Conservation (phyloP, 2,329 filamentous ascomycete genomes). For the Diaporthe sp. region DNA sequence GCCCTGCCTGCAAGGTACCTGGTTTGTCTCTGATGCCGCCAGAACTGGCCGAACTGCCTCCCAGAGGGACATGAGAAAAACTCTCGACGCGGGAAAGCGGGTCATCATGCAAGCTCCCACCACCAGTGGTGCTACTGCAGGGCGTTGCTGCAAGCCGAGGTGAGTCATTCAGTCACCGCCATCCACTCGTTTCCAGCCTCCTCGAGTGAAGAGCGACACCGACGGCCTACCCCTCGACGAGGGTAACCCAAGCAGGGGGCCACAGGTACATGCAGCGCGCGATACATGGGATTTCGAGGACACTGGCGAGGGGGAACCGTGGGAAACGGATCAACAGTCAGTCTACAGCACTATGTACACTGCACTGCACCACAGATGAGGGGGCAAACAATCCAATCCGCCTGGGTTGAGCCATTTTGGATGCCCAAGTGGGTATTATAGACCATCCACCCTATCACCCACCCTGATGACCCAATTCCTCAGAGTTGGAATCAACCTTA, state of each 20-base stretch:
- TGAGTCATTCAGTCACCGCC: slow-evolving; percentile 42
- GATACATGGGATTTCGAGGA: slow-evolving; percentile 29
- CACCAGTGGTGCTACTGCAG: slow-evolving; percentile 40
- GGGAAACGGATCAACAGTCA: slow-evolving; percentile 14
- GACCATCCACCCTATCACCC: slow-evolving; percentile 33
- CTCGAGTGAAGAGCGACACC: slow-evolving; percentile 42
- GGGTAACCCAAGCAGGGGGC: slow-evolving; percentile 35
- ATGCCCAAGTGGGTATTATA: slow-evolving; percentile 42
- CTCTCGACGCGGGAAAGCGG: slow-evolving; percentile 38
- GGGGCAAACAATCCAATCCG: slow-evolving; percentile 35
- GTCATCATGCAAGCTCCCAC: slow-evolving; percentile 35
- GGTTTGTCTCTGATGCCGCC: slow-evolving; percentile 22
- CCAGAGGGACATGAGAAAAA: slow-evolving; percentile 13
- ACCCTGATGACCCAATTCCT: slow-evolving; percentile 23
- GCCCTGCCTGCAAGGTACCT: slow-evolving; percentile 22
- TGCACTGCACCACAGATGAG: slow-evolving; percentile 9
- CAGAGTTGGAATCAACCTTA: slow-evolving; percentile 33
- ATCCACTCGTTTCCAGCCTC: slow-evolving; percentile 42
- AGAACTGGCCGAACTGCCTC: neutral
- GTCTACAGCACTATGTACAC: slow-evolving; percentile 7
- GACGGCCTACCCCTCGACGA: slow-evolving; percentile 37
- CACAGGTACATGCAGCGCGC: slow-evolving; percentile 23
- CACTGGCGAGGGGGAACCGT: slow-evolving; percentile 1
- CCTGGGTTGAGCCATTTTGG: slow-evolving; percentile 38
- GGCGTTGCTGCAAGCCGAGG: slow-evolving; percentile 40